These are phyloP conservation scores for Cutaneotrichosporon cavernicola DNA, from an alignment of 1,284 basidiomycete species.

Conservation along the genomic window DNA sequence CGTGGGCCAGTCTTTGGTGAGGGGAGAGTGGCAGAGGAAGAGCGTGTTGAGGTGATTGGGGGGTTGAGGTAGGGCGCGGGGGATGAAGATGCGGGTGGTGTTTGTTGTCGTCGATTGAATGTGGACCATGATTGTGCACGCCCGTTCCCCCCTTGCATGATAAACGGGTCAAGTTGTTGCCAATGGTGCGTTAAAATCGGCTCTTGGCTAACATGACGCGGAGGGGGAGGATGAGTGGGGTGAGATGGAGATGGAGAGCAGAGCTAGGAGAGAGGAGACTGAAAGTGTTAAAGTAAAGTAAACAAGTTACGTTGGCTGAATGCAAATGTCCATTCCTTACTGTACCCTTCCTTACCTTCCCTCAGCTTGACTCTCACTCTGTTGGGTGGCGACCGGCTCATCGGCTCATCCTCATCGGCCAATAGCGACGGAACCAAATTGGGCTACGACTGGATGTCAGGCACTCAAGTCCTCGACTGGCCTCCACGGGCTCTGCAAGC, in stretches of 20 bases:
- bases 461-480: too few species aligned
- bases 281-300: neutral
- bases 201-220: neutral
- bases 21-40: neutral
- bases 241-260: neutral
- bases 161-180: neutral
- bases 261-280: neutral
- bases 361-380: neutral
- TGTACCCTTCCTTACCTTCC: too few species aligned
- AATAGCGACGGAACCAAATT: neutral
- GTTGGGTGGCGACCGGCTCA: neutral
- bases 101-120: neutral
- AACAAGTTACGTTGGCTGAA: neutral
- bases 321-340: too few species aligned
- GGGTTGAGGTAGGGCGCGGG: neutral
- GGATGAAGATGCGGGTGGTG: neutral
- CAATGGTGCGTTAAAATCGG: neutral
- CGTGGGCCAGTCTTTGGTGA: constrained; percentile 10
- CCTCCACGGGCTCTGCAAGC: too few species aligned
- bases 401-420: too few species aligned
- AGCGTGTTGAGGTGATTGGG: neutral
- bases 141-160: constrained; percentile 1
- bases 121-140: neutral
- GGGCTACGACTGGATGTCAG: too few species aligned
- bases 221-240: neutral